These are phyloP conservation scores for Gracilaria domingensis DNA, from an alignment of 23 red algal species.

Conservation along the genomic window DNA sequence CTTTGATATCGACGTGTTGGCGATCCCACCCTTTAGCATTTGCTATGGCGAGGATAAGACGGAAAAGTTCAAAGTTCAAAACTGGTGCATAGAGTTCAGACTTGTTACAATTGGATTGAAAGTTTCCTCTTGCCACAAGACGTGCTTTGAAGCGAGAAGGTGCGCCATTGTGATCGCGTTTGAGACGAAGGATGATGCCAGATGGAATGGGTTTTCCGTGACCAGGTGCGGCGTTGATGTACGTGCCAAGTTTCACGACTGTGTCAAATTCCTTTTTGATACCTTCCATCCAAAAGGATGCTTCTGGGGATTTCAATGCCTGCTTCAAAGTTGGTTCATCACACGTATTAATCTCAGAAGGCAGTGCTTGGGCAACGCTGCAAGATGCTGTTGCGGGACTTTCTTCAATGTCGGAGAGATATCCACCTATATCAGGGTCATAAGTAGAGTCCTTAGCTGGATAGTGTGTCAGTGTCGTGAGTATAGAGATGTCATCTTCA, in stretches of 20 bases:
- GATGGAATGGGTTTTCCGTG: neutral
- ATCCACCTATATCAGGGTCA: neutral
- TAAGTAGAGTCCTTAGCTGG: conserved; percentile 3
- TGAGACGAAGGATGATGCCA: conserved; percentile 42
- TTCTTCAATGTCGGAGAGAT: neutral
- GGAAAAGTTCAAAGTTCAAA: conserved; percentile 18
- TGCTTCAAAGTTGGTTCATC: conserved; percentile 27
- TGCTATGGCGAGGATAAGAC: neutral
- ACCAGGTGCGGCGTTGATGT: neutral
- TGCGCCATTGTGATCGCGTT: conserved; percentile 10
- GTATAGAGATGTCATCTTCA: too few relatives aligned
- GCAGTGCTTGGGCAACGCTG: neutral
- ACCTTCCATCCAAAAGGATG: too few relatives aligned
- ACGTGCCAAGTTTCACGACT: neutral
- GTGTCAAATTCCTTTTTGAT: too few relatives aligned
- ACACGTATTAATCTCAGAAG: neutral
- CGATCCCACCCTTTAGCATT: neutral
- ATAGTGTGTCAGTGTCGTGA: neutral
- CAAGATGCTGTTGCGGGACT: neutral
- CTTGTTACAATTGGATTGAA: neutral
- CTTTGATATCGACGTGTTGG: too few relatives aligned
- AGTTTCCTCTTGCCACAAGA: too few relatives aligned
- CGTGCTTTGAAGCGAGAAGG: conserved; percentile 40
- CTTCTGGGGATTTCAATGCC: conserved; percentile 1
- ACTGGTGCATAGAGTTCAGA: conserved; percentile 20